These are phyloP conservation scores for Trichophyton simii DNA, from an alignment of 2,329 filamentous ascomycete species.

Conservation along the genomic window DNA sequence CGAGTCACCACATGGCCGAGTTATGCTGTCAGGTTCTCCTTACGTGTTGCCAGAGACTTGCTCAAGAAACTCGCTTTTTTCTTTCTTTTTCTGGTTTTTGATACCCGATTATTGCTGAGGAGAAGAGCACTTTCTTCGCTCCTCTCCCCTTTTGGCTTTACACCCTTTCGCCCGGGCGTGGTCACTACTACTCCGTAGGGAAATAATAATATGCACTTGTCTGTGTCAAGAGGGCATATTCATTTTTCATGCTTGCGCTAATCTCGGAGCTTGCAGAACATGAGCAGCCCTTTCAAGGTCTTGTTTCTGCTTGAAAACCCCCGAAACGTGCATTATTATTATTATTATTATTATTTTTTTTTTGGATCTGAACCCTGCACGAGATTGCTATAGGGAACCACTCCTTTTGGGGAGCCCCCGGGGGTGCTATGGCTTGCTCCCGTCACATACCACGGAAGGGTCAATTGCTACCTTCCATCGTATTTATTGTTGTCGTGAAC, in stretches of 20 bases:
- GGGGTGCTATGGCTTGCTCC: too few relatives aligned
- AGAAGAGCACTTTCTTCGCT: not conserved
- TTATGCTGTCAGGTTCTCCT: not conserved
- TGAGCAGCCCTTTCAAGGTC: not conserved
- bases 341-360: too few relatives aligned
- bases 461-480: too few relatives aligned
- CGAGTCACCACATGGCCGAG: conserved; percentile 1
- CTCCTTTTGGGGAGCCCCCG: not conserved
- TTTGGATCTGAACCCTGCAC: not conserved
- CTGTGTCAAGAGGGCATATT: too few relatives aligned
- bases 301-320: not conserved
- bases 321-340: not conserved
- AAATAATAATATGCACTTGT: too few relatives aligned
- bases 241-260: not conserved
- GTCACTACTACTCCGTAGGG: too few relatives aligned
- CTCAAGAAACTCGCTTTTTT: not conserved
- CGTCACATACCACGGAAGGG: not conserved
- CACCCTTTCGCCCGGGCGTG: too few relatives aligned
- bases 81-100: not conserved
- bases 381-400: not conserved
- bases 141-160: too few relatives aligned
- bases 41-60: not conserved
- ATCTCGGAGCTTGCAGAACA: not conserved
- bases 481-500: too few relatives aligned
- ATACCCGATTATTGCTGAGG: not conserved